Conservation (phyloP, 495 filamentous ascomycete species). For the Xylaria venustula region DNA sequence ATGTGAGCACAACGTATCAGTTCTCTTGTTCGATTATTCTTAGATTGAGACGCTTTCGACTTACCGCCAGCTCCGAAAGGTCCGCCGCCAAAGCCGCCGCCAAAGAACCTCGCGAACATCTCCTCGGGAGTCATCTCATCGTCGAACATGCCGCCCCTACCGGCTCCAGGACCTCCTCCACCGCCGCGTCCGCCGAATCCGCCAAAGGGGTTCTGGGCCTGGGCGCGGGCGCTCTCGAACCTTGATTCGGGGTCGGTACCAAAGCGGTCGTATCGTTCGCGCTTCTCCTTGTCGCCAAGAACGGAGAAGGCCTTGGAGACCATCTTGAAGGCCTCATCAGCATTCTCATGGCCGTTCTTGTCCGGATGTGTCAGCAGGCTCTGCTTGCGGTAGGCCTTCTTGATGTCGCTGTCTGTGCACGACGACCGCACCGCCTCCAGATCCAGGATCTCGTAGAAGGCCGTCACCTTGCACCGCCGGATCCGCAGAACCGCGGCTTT, state of each 20-base stretch:
- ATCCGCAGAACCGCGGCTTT: constrained; percentile 87
- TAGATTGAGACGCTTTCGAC: neutral
- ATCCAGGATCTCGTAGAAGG: constrained; percentile 87
- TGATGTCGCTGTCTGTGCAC: constrained; percentile 77
- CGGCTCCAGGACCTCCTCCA: constrained; percentile 37
- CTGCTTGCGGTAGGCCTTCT: constrained; percentile 91
- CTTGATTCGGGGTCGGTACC: constrained; percentile 90
- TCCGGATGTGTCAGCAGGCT: constrained; percentile 90
- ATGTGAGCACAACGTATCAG: constrained; percentile 4
- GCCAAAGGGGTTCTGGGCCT: constrained; percentile 65
- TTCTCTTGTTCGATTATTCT: constrained; percentile 8
- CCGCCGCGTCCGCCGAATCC: constrained; percentile 58
- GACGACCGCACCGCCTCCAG: constrained; percentile 58
- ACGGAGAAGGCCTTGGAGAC: constrained; percentile 91
- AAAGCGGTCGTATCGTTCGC: constrained; percentile 78
- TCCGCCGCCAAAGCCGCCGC: constrained; percentile 69
- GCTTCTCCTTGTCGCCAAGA: constrained; percentile 90
- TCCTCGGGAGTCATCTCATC: constrained; percentile 96
- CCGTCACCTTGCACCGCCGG: constrained; percentile 75
- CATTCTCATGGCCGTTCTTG: constrained; percentile 96
- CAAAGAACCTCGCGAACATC: constrained; percentile 93
- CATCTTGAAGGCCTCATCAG: constrained; percentile 98
- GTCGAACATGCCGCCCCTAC: constrained; percentile 68
- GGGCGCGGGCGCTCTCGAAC: constrained; percentile 61
- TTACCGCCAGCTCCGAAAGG: constrained; percentile 62